These are phyloP conservation scores for Rhodocollybia butyracea DNA, from an alignment of 768 basidiomycete genomes.

Conservation along the genomic window DNA sequence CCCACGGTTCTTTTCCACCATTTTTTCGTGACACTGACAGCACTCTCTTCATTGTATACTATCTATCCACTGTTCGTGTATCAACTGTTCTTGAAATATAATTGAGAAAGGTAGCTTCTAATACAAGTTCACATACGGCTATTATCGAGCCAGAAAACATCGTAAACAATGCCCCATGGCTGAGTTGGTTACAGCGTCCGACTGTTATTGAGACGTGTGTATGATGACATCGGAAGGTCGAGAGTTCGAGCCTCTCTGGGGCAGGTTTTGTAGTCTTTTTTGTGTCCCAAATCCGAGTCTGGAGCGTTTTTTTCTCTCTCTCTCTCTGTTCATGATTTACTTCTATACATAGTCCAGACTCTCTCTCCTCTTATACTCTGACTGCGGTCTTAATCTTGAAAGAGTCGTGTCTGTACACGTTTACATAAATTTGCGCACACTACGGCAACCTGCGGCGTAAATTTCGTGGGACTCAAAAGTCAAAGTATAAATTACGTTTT, in stretches of 20 bases:
- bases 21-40: slow-evolving; percentile 20
- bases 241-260: slow-evolving; percentile 69
- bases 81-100: neutral
- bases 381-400: too few species aligned
- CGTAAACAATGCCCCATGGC: slow-evolving; percentile 68
- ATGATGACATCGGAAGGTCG: slow-evolving; percentile 72
- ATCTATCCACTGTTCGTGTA: neutral
- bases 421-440: too few species aligned
- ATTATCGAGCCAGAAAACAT: neutral
- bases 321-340: neutral
- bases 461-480: neutral
- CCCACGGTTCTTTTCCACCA: slow-evolving; percentile 28
- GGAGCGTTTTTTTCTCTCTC: neutral
- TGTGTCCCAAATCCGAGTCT: too few species aligned
- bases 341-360: too few species aligned
- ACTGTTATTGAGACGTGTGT: too few species aligned
- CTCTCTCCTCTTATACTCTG: too few species aligned
- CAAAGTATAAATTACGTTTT: neutral
- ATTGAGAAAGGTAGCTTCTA: too few species aligned
- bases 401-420: too few species aligned
- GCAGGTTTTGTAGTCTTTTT: slow-evolving; percentile 26
- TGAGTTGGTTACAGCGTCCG: slow-evolving; percentile 79
- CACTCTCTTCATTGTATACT: neutral
- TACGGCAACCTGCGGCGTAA: too few species aligned
- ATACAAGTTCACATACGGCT: too few species aligned